phyloP scores from a whole-genome alignment of 2,329 filamentous ascomycete genomes.

The Ophiosphaerella korrae region DNA sequence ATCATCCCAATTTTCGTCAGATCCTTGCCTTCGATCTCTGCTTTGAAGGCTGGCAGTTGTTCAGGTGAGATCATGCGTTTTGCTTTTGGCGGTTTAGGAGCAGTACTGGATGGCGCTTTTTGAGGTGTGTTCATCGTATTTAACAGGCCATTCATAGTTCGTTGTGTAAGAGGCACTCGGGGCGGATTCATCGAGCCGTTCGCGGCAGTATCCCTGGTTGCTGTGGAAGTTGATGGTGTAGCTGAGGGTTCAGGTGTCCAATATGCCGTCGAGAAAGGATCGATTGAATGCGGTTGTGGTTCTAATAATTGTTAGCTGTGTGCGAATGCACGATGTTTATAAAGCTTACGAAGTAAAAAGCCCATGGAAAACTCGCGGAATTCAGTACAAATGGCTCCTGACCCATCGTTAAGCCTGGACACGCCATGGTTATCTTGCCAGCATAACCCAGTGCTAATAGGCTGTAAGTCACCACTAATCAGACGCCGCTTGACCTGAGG shows the following conservation, averaged over 20 bases:
- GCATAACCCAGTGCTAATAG: conserved; percentile 78
- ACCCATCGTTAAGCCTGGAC: conserved; percentile 53
- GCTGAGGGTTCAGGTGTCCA: conserved; percentile 61
- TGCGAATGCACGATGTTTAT: no score
- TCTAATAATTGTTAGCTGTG: conserved; percentile 40
- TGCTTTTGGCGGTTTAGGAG: conserved; percentile 44
- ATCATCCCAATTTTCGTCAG: conserved; percentile 76
- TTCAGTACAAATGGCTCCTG: conserved; percentile 54
- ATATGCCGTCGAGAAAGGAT: conserved; percentile 83
- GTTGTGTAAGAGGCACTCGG: conserved; percentile 49
- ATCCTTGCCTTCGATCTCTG: conserved; percentile 70
- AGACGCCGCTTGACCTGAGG: conserved; percentile 61
- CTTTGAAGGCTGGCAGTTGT: conserved; percentile 69
- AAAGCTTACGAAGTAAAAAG: conserved; percentile 68
- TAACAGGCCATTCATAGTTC: conserved; percentile 41
- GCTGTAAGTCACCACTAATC: conserved; percentile 71
- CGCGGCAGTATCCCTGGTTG: conserved; percentile 19
- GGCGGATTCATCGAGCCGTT: conserved; percentile 47
- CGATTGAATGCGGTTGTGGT: conserved; percentile 64
- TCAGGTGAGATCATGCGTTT: conserved; percentile 62
- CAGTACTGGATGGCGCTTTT: conserved; percentile 19
- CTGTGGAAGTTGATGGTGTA: conserved; percentile 6
- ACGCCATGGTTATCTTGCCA: conserved; percentile 68
- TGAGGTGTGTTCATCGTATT: conserved; percentile 35
- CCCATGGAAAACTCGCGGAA: conserved; percentile 72